Conservation (phyloP, 805 yeast genomes). For the Pichia heedii region DNA sequence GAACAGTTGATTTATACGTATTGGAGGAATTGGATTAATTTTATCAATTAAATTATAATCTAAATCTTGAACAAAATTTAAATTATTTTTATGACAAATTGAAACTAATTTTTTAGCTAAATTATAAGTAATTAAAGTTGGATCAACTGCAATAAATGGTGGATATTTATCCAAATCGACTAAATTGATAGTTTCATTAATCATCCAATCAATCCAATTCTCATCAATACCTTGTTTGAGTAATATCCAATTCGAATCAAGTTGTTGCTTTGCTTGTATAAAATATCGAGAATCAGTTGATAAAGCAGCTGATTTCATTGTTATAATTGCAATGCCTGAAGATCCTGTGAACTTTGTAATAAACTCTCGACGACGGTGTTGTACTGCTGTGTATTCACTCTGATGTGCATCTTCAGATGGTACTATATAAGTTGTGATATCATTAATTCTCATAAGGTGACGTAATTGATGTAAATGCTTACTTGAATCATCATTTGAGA, state of each 20-base stretch:
- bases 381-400: slow-evolving; percentile 75
- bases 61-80: slow-evolving; percentile 42
- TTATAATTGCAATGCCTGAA: slow-evolving; percentile 86
- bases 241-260: slow-evolving; percentile 71
- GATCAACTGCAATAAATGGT: slow-evolving; percentile 64
- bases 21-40: slow-evolving; percentile 32
- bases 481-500: slow-evolving; percentile 22
- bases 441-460: slow-evolving; percentile 34
- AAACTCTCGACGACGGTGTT: slow-evolving; percentile 76
- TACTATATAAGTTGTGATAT: slow-evolving; percentile 34
- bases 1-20: slow-evolving; percentile 11
- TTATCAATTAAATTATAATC: slow-evolving; percentile 59
- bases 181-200: slow-evolving; percentile 36
- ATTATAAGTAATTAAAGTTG: slow-evolving; percentile 52
- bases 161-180: background rate
- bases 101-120: slow-evolving; percentile 34
- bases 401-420: slow-evolving; percentile 89
- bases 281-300: slow-evolving; percentile 95
- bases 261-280: slow-evolving; percentile 77
- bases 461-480: slow-evolving; percentile 33
- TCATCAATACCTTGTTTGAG: slow-evolving; percentile 73
- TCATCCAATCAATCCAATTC: slow-evolving; percentile 75
- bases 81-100: slow-evolving; percentile 26
- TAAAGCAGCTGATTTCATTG: slow-evolving; percentile 59
- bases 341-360: slow-evolving; percentile 88